A percentile compares a stretch with the other conserved stretches of the same genome.
Evolutionary conservation across 75 land plant species (phyloP).

Genomic region (Pinus taeda): DNA sequence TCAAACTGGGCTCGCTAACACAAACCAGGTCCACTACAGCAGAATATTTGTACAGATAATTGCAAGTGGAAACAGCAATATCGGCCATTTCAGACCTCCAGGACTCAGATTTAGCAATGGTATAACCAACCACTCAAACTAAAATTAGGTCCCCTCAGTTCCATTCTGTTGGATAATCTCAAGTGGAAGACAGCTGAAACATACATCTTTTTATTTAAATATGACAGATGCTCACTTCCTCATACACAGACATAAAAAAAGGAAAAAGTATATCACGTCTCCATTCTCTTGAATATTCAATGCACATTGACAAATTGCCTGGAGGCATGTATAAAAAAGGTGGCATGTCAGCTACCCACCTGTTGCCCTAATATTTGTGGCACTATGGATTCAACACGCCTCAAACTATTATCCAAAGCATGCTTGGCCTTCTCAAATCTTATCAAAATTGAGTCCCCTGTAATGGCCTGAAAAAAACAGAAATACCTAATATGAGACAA

Average conservation of each 20-base stretch:
- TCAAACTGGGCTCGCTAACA: neutral
- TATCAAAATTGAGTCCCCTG: conserved; percentile 71
- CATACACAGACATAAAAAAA: neutral
- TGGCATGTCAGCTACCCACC: conserved; percentile 28
- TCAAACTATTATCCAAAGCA: conserved; percentile 68
- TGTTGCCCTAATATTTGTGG: conserved; percentile 64
- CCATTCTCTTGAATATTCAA: neutral
- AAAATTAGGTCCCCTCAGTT: neutral
- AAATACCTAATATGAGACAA: neutral
- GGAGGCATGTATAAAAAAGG: neutral
- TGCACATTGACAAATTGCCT: neutral
- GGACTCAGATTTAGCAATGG: too few relatives aligned
- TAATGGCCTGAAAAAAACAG: conserved; percentile 64
- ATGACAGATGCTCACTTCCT: too few relatives aligned
- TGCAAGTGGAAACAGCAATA: neutral
- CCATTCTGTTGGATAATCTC: neutral
- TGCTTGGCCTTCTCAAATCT: conserved; percentile 74
- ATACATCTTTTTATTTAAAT: too few relatives aligned
- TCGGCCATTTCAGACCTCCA: too few relatives aligned
- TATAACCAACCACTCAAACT: neutral
- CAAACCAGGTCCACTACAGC: neutral
- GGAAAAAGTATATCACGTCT: neutral
- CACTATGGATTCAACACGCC: conserved; percentile 72
- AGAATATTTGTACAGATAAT: neutral
- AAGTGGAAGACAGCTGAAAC: too few relatives aligned